Evolutionary conservation across 2,329 filamentous ascomycete genomes (phyloP), one percentile per base, ranked within the genome.

Genomic region (Colletotrichum sp.): DNA sequence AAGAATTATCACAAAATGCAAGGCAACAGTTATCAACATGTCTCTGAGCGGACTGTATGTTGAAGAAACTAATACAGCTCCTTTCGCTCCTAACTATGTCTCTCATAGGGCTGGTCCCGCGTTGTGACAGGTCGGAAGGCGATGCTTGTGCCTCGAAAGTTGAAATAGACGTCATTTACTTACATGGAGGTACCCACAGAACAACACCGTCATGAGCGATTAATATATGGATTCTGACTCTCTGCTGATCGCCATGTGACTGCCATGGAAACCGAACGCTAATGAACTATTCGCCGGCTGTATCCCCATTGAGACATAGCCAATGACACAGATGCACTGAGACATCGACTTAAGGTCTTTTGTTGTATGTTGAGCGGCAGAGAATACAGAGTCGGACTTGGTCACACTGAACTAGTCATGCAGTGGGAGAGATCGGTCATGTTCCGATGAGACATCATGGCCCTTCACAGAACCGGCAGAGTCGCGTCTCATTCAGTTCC

Each of bases 81-180:
- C 3, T 1, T 21, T 1, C 0, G 3, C 12, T 11, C n/a, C n/a
- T 24, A 51, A 24, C 3, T 0, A 11, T 24, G 11, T 21, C n/a
- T 51, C 43, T 24, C n/a, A 11, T 21, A 51, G 12, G 43, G 43
- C 43, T 21, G 43, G 6, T 51, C 43, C 43, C 43, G 2, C 6
- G 2, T 8, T 51, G 21, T 51, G 43, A 21, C n/a, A 51, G n/a
- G 43, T 4, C 43, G n/a, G 43, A 8, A 5, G 0, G 43, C 6
- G n/a, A 21, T 8, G 43, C n/a, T 51, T 1, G n/a, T n/a, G 11
- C 6, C 2, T 51, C 3, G 3, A 51, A 5, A 13, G 43, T 51
- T 13, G 43, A 21, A 21, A 51, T 47, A 18, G 9, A 1, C 1
- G 18, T 38, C 36, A 38, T 38, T 38, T 38, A 18, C 36, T 9